These are phyloP conservation scores for Teunomyces aglyptinius DNA, from an alignment of 805 yeast genomes.

Conservation along the genomic window DNA sequence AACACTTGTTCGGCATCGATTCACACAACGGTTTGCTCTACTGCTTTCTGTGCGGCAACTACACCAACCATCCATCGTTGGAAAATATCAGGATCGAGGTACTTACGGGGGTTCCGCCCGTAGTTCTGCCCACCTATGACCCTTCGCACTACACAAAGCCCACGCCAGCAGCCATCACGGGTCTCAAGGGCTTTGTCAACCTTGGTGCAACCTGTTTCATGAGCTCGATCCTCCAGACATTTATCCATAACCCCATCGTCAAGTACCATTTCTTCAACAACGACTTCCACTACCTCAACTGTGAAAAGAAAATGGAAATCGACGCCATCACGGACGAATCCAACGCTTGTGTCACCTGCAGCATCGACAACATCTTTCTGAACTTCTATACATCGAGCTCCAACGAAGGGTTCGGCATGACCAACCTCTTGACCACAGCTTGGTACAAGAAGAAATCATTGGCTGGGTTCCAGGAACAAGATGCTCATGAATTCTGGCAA, in stretches of 20 bases:
- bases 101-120: not conserved
- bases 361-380: conserved; percentile 73
- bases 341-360: conserved; percentile 74
- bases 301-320: conserved; percentile 33
- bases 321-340: conserved; percentile 25
- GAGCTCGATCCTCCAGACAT: conserved; percentile 86
- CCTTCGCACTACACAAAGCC: conserved; percentile 34
- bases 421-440: conserved; percentile 76
- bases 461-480: conserved; percentile 97
- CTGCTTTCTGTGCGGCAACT: conserved; percentile 78
- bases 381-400: conserved; percentile 67
- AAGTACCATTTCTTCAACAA: conserved; percentile 68
- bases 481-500: conserved; percentile 98
- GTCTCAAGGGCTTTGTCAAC: conserved; percentile 83
- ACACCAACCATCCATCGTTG: conserved; percentile 58
- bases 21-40: conserved; percentile 64
- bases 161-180: conserved; percentile 59
- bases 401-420: conserved; percentile 75
- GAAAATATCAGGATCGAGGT: conserved; percentile 47
- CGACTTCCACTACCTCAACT: conserved; percentile 63
- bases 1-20: conserved; percentile 52
- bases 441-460: conserved; percentile 82
- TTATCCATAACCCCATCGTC: conserved; percentile 87
- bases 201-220: conserved; percentile 98
- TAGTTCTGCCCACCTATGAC: not conserved